Evolutionary conservation across 2,329 filamentous ascomycete genomes (phyloP).

Genomic region (Arthrobotrys pseudoclavata): DNA sequence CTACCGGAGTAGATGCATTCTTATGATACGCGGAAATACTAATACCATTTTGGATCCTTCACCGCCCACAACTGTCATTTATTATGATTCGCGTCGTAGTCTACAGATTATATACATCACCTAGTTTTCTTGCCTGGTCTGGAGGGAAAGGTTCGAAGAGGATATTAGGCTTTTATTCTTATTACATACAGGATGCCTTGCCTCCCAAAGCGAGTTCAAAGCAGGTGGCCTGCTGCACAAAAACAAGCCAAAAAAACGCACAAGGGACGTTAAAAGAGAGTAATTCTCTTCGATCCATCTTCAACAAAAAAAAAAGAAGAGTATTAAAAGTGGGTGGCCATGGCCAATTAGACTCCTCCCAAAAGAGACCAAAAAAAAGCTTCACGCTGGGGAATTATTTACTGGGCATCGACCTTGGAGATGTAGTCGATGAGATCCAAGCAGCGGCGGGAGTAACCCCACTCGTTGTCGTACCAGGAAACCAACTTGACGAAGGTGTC

Average conservation of each 20-base stretch:
- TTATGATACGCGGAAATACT: neutral
- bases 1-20: neutral
- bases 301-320: conserved; percentile 22
- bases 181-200: conserved; percentile 40
- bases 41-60: neutral
- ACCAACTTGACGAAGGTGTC: conserved; percentile 99
- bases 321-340: conserved; percentile 8
- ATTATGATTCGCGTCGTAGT: too few relatives aligned
- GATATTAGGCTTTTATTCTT: conserved; percentile 35
- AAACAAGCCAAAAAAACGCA: conserved; percentile 36
- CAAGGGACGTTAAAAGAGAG: conserved; percentile 30
- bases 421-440: conserved; percentile 74
- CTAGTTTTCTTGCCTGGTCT: neutral
- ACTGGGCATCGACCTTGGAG: conserved; percentile 41
- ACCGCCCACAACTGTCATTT: too few relatives aligned
- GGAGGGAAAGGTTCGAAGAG: neutral
- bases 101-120: neutral
- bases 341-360: conserved; percentile 21
- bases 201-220: conserved; percentile 10
- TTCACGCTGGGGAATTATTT: conserved; percentile 17
- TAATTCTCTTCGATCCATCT: conserved; percentile 33
- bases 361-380: conserved; percentile 6
- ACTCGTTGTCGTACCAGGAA: conserved; percentile 99
- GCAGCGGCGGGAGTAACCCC: conserved; percentile 98
- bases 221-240: conserved; percentile 7